Conservation (phyloP, 2,329 filamentous ascomycete genomes). For the Parastagonospora avenae region DNA sequence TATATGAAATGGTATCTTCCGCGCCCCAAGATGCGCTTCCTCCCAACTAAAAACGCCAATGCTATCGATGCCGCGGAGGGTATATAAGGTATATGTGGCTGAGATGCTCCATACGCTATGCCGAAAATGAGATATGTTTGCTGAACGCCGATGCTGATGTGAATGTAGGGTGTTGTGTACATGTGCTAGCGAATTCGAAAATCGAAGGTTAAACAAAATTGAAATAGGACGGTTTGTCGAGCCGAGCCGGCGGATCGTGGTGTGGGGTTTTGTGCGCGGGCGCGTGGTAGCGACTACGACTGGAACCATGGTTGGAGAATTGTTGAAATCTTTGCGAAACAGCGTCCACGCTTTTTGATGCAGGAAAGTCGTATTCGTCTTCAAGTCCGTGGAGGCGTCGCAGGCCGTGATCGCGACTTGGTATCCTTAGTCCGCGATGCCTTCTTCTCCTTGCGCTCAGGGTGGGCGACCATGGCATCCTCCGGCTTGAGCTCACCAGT, state of each 20-base stretch:
- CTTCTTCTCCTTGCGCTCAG: neutral
- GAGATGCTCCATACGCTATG: neutral
- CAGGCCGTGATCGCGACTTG: neutral
- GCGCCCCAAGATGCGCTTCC: neutral
- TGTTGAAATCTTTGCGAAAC: neutral
- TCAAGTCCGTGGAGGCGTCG: neutral
- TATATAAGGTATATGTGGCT: neutral
- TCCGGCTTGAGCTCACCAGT: conserved; percentile 40
- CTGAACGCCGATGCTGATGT: neutral
- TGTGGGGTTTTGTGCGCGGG: too few relatives aligned
- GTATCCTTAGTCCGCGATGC: neutral
- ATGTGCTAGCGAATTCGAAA: neutral
- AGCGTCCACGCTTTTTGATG: neutral
- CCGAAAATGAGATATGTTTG: neutral
- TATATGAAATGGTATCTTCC: neutral
- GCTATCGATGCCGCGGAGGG: neutral
- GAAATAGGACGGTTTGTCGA: too few relatives aligned
- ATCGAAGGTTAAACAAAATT: too few relatives aligned
- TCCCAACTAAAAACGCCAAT: neutral
- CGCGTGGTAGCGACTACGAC: too few relatives aligned
- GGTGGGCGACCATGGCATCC: conserved; percentile 19
- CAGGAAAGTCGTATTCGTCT: too few relatives aligned
- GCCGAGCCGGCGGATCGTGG: too few relatives aligned
- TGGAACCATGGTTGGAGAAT: neutral
- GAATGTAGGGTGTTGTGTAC: neutral